Evolutionary conservation across 805 yeast genomes (phyloP).

Genomic region (Candida silvatica): DNA sequence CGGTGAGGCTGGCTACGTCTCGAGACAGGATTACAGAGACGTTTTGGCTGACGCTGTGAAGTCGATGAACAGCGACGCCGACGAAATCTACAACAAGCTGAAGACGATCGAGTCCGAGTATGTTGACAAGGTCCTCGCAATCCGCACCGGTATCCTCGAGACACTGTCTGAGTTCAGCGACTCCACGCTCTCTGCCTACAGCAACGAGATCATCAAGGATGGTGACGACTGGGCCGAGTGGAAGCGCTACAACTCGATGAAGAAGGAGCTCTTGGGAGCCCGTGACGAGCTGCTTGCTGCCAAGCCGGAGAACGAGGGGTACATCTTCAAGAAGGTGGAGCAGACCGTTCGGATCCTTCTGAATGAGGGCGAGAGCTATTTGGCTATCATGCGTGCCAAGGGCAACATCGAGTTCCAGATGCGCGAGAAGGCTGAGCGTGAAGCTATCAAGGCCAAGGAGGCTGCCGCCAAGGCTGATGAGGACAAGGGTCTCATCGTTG

Average conservation of each 20-base stretch:
- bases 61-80: slow-evolving; percentile 22
- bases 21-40: slow-evolving; percentile 41
- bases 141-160: slow-evolving; percentile 45
- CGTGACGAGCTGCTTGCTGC: slow-evolving; percentile 44
- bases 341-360: slow-evolving; percentile 39
- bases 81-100: slow-evolving; percentile 24
- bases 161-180: slow-evolving; percentile 70
- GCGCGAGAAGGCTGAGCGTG: slow-evolving; percentile 38
- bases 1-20: slow-evolving; percentile 22
- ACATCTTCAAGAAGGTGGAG: slow-evolving; percentile 29
- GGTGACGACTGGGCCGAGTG: slow-evolving; percentile 44
- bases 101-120: slow-evolving; percentile 22
- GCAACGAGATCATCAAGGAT: slow-evolving; percentile 43
- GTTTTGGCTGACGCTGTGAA: slow-evolving; percentile 25
- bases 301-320: slow-evolving; percentile 21
- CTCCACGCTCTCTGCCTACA: slow-evolving; percentile 54
- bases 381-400: slow-evolving; percentile 47
- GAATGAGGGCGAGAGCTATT: slow-evolving; percentile 54
- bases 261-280: slow-evolving; percentile 42
- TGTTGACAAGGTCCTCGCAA: slow-evolving; percentile 20
- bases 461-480: slow-evolving; percentile 1
- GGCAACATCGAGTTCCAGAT: slow-evolving; percentile 49
- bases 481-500: slow-evolving; percentile 2
- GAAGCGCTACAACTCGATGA: slow-evolving; percentile 52
- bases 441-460: slow-evolving; percentile 5